These are phyloP conservation scores for Hanseniaspora pseudoguilliermondii DNA, from an alignment of 805 yeast genomes.

Conservation along the genomic window DNA sequence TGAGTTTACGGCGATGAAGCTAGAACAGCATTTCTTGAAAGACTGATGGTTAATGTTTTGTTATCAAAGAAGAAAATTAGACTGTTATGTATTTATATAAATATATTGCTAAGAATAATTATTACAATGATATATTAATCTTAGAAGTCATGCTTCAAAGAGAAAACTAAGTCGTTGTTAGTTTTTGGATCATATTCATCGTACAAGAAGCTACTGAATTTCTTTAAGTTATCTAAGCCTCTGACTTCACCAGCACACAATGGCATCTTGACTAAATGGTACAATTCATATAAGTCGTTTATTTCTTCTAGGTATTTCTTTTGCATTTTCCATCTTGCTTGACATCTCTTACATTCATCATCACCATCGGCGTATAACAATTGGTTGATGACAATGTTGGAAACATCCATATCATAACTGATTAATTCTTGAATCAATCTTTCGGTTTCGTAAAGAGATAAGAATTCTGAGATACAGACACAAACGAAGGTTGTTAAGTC, in stretches of 20 bases:
- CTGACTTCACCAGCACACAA: conserved; percentile 89
- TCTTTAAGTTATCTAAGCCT: conserved; percentile 73
- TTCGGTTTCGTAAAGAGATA: conserved; percentile 93
- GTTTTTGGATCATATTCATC: conserved; percentile 60
- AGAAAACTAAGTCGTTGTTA: conserved; percentile 25
- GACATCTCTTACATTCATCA: conserved; percentile 80
- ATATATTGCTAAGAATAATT: neutral
- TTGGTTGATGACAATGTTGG: conserved; percentile 91
- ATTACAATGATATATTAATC: conserved; percentile 20
- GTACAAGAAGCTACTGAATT: conserved; percentile 69
- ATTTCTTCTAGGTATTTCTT: conserved; percentile 88
- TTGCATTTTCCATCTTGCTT: conserved; percentile 90
- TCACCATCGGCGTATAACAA: conserved; percentile 66
- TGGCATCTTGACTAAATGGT: conserved; percentile 92
- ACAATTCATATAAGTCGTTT: conserved; percentile 91
- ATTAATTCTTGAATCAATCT: conserved; percentile 93
- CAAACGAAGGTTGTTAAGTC: conserved; percentile 91
- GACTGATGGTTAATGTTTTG: too few relatives aligned
- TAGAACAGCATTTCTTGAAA: conserved; percentile 1
- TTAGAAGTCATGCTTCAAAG: conserved; percentile 26
- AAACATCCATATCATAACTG: conserved; percentile 90
- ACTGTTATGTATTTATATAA: neutral
- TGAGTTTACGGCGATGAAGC: conserved; percentile 8
- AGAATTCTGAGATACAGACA: conserved; percentile 93
- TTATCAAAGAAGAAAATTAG: neutral